These are phyloP conservation scores for Cyclotella choctawhatcheeana DNA, from an alignment of 108 stramenopile species.

Conservation along the genomic window DNA sequence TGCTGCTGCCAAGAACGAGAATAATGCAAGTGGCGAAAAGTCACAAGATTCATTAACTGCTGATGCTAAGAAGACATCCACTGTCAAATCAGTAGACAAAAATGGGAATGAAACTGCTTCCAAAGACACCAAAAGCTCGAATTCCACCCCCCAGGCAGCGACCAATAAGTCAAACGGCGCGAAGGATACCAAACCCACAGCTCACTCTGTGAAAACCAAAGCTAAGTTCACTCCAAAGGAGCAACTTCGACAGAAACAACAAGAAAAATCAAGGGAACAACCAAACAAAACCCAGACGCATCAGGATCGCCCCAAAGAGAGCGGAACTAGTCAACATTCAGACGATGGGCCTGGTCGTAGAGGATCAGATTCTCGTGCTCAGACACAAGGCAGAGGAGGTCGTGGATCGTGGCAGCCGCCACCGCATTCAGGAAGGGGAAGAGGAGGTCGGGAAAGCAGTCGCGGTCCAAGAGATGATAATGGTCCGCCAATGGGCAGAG, in stretches of 20 bases:
- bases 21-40: not conserved
- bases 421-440: too few relatives aligned
- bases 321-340: not conserved
- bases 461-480: too few relatives aligned
- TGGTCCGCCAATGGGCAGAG: too few relatives aligned
- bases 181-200: constrained; percentile 1
- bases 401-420: not conserved
- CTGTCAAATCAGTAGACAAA: not conserved
- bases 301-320: not conserved
- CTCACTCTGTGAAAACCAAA: not conserved
- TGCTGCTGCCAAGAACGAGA: not conserved
- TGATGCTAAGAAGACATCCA: not conserved
- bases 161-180: not conserved
- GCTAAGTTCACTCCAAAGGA: not conserved
- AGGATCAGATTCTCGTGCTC: not conserved
- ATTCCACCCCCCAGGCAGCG: not conserved
- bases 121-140: too few relatives aligned
- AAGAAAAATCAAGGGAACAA: not conserved
- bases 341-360: not conserved
- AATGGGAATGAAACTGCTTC: not conserved
- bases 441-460: not conserved
- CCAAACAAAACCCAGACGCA: not conserved
- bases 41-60: not conserved
- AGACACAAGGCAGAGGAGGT: not conserved
- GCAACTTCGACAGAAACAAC: not conserved